Evolutionary conservation across 75 land plant species (phyloP).

Genomic region (Gnetum montanum): DNA sequence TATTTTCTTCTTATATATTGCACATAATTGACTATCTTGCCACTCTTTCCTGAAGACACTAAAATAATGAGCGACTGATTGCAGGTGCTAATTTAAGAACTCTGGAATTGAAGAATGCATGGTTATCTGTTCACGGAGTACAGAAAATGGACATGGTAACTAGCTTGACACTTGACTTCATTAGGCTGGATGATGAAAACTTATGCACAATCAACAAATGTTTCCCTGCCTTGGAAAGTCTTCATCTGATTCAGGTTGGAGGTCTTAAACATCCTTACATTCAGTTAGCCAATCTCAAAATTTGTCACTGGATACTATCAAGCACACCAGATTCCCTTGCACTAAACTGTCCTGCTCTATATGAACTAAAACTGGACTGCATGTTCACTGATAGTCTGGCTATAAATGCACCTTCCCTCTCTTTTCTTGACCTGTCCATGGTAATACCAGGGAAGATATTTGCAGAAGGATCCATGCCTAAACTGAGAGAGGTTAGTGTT

Average conservation of each 20-base stretch:
- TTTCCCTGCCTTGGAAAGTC: slow-evolving; percentile 21
- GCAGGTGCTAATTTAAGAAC: slow-evolving; percentile 15
- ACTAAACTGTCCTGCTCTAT: slow-evolving; percentile 14
- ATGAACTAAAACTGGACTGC: slow-evolving; percentile 18
- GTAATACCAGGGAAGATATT: slow-evolving; percentile 3
- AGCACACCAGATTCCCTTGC: slow-evolving; percentile 21
- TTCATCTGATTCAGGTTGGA: slow-evolving; percentile 28
- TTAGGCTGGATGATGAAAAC: slow-evolving; percentile 24
- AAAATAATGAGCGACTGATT: background rate
- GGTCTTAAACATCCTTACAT: slow-evolving; percentile 28
- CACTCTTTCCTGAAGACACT: background rate
- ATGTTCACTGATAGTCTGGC: slow-evolving; percentile 11
- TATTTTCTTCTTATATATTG: background rate
- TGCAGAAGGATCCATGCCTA: background rate
- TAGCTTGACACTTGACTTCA: slow-evolving; percentile 24
- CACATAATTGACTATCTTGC: no score
- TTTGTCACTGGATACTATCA: slow-evolving; percentile 28
- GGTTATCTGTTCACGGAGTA: slow-evolving; percentile 34
- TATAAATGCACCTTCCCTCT: slow-evolving; percentile 18
- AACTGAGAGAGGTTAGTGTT: slow-evolving; percentile 10
- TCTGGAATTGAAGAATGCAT: slow-evolving; percentile 34
- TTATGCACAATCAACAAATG: slow-evolving; percentile 17
- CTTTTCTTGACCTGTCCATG: slow-evolving; percentile 10
- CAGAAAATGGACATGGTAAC: slow-evolving; percentile 19
- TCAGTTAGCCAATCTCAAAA: slow-evolving; percentile 23